Evolutionary conservation across 495 filamentous ascomycete species (phyloP).

Genomic region (Podospora tetraspora): DNA sequence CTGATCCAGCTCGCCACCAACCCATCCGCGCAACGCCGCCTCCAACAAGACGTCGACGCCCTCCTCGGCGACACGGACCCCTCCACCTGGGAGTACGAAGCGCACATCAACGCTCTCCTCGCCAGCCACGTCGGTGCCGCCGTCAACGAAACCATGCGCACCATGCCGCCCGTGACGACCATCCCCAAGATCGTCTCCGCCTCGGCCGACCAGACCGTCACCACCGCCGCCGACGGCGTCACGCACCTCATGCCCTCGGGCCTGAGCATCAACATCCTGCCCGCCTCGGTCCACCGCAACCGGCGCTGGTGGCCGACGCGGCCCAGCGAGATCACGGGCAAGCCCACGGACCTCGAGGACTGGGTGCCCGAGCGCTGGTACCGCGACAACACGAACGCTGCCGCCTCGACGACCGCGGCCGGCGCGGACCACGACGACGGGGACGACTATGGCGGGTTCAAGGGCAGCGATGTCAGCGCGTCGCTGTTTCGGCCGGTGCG

Average conservation of each 20-base stretch:
- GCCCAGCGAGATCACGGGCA: slow-evolving; percentile 32
- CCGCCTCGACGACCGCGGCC: not conserved
- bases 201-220: slow-evolving; percentile 46
- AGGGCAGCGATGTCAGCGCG: slow-evolving; percentile 48
- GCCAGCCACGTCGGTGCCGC: slow-evolving; percentile 59
- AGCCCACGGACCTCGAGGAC: slow-evolving; percentile 40
- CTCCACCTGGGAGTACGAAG: slow-evolving; percentile 58
- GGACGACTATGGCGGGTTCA: slow-evolving; percentile 49
- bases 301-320: slow-evolving; percentile 58
- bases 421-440: slow-evolving; percentile 19
- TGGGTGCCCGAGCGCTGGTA: slow-evolving; percentile 46
- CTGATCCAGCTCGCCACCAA: slow-evolving; percentile 57
- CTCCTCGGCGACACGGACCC: slow-evolving; percentile 48
- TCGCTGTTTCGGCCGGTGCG: slow-evolving; percentile 53
- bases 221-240: slow-evolving; percentile 44
- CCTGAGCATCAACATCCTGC: slow-evolving; percentile 42
- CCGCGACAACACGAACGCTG: slow-evolving; percentile 19
- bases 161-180: slow-evolving; percentile 55
- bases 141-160: slow-evolving; percentile 62
- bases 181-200: slow-evolving; percentile 55
- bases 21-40: slow-evolving; percentile 47
- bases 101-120: slow-evolving; percentile 50
- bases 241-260: slow-evolving; percentile 46
- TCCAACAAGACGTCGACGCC: slow-evolving; percentile 58
- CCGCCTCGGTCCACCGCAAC: slow-evolving; percentile 51